Percentiles rank a stretch among this genome's conserved stretches.
phyloP scores from a whole-genome alignment of 2,329 filamentous ascomycete genomes.

The Neocatenulostroma microsporum region DNA sequence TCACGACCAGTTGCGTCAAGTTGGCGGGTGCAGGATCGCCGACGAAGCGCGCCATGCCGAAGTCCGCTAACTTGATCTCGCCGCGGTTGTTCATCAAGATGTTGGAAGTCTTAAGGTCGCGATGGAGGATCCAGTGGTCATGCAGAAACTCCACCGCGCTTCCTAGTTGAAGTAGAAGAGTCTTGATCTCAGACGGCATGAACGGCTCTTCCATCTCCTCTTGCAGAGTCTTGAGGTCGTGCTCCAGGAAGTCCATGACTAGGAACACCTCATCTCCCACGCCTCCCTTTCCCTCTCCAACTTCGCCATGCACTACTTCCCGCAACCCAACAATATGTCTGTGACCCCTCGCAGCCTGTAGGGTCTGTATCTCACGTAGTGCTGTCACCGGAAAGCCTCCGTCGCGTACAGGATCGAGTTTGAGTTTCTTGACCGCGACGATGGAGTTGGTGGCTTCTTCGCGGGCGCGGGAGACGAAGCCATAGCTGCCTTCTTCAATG shows the following conservation, averaged over 20 bases:
- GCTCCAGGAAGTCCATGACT: conserved; percentile 95
- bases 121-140: conserved; percentile 76
- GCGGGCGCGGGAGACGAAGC: conserved; percentile 79
- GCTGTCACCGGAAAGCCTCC: conserved; percentile 82
- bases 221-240: conserved; percentile 88
- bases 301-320: conserved; percentile 59
- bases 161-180: conserved; percentile 72
- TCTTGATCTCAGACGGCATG: conserved; percentile 85
- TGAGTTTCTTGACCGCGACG: conserved; percentile 88
- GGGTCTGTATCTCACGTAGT: conserved; percentile 83
- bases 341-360: conserved; percentile 66
- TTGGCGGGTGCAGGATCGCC: conserved; percentile 65
- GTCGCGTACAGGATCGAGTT: conserved; percentile 71
- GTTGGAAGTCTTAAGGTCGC: conserved; percentile 89
- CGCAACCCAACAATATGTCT: conserved; percentile 72
- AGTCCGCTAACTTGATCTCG: conserved; percentile 91
- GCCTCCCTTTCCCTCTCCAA: conserved; percentile 26
- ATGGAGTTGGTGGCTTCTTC: conserved; percentile 67
- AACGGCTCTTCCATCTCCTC: conserved; percentile 94
- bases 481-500: conserved; percentile 96
- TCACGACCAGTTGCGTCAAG: conserved; percentile 88
- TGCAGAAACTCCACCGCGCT: conserved; percentile 81
- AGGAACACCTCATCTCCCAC: conserved; percentile 85
- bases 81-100: conserved; percentile 93
- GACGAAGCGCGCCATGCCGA: conserved; percentile 92